Base-by-base conservation (phyloP, 2,329 filamentous ascomycete species). In the Cercospora canescens region DNA sequence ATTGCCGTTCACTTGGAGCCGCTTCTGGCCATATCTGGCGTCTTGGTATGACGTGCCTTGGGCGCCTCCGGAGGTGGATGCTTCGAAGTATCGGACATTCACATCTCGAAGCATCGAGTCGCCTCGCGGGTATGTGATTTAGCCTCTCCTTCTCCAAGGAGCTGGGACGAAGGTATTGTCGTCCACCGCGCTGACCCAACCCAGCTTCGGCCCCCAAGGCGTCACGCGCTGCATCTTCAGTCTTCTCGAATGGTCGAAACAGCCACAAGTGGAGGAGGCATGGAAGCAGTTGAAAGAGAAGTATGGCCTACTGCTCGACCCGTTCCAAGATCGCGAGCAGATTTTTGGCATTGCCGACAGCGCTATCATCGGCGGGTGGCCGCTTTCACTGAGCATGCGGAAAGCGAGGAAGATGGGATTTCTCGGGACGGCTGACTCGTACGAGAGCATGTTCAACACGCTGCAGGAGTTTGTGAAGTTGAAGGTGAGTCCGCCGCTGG, bases 11-110 rank as follows among this genome's bases (percentile, higher is more conserved):
- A 82, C 79, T 1, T 85, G 81, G 81, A 80, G 80, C 0, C 75
- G 78, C 16, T 81, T 84, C 66, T 86, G 81, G 80, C 77, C 80
- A 1, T 78, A 79, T 65, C 73, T 85, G 16, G 81, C 81, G 0
- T 70, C 69, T 4, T 81, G 80, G 77, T 85, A 81, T 71, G 76
- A 70, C 70, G 21, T 65, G 8, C 71, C 41, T 9, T 67, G 48
- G 65, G 50, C 45, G 21, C 65, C 64, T 50, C 71, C 71, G 4
- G 62, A 65, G 37, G n/a, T 56, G 7, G 66, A 73, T 30, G 56
- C 65, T 1, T 24, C 56, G 11, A 63, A 66, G 58, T 73, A 70
- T 32, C 56, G 62, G 26, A 45, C 34, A 7, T 57, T 62, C 14
- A 48, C 55, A 34, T 66, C 67, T 8, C 64, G 70, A 39, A 64